Conservation (phyloP, 495 filamentous ascomycete species). For the Aspergillus egyptiacus region DNA sequence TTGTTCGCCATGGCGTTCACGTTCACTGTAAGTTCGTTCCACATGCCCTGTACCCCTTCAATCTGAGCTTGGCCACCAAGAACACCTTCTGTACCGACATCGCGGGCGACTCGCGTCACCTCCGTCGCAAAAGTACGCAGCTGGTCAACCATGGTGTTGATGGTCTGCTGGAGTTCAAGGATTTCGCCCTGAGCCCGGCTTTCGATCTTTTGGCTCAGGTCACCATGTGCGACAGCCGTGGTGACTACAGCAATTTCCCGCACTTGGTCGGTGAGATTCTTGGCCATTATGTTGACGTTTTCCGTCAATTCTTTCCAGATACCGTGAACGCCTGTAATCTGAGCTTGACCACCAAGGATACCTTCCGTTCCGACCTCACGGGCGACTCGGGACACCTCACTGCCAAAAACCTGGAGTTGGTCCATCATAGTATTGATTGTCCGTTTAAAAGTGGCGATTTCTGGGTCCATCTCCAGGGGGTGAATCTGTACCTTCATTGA, state of each 20-base stretch:
- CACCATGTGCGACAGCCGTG: slow-evolving; percentile 92
- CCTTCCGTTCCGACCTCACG: slow-evolving; percentile 97
- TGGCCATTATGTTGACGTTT: slow-evolving; percentile 98
- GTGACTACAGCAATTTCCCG: slow-evolving; percentile 97
- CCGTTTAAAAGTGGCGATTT: slow-evolving; percentile 98
- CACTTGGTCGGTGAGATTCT: slow-evolving; percentile 76
- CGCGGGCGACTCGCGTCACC: slow-evolving; percentile 91
- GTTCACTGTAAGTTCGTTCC: slow-evolving; percentile 97
- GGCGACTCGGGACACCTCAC: slow-evolving; percentile 92
- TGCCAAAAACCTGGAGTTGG: slow-evolving; percentile 94
- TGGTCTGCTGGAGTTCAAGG: slow-evolving; percentile 91
- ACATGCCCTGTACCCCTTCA: slow-evolving; percentile 76
- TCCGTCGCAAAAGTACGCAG: slow-evolving; percentile 94
- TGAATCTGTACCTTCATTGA: slow-evolving; percentile 98
- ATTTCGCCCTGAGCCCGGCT: slow-evolving; percentile 94
- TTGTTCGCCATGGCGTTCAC: slow-evolving; percentile 99
- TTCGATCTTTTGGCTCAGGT: slow-evolving; percentile 93
- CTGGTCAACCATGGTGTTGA: slow-evolving; percentile 99
- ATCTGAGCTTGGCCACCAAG: slow-evolving; percentile 96
- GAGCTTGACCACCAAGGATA: slow-evolving; percentile 91
- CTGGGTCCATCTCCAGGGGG: slow-evolving; percentile 94
- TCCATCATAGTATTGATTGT: slow-evolving; percentile 99
- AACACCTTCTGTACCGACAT: slow-evolving; percentile 96
- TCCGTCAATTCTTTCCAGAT: slow-evolving; percentile 98
- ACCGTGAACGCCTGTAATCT: slow-evolving; percentile 89